phyloP scores from a whole-genome alignment of 1,139 yeast genomes.

The Sugiyamaella novakii region DNA sequence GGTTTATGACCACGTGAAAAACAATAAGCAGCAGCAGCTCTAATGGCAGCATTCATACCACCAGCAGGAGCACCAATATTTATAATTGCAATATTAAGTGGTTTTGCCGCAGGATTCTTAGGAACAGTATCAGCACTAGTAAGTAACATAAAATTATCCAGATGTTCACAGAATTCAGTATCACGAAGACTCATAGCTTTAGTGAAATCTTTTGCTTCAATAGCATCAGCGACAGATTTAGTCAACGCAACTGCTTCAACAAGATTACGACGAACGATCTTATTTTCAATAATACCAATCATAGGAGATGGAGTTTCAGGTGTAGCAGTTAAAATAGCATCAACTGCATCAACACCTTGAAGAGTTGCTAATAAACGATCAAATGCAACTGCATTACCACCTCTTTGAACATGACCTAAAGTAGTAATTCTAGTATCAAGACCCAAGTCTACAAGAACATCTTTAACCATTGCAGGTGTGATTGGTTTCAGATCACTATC shows the following conservation, averaged over 20 bases:
- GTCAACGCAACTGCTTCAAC: slow-evolving; percentile 89
- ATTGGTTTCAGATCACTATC: slow-evolving; percentile 81
- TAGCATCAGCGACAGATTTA: slow-evolving; percentile 83
- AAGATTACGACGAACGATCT: slow-evolving; percentile 78
- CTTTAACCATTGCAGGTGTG: slow-evolving; percentile 74
- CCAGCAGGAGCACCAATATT: slow-evolving; percentile 98
- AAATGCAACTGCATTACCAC: slow-evolving; percentile 95
- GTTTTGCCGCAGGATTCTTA: slow-evolving; percentile 44
- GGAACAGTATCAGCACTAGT: slow-evolving; percentile 65
- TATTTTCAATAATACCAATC: slow-evolving; percentile 87
- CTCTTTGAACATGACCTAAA: slow-evolving; percentile 96
- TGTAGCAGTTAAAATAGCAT: slow-evolving; percentile 83
- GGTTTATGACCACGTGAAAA: slow-evolving; percentile 87
- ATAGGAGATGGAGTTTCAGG: slow-evolving; percentile 94
- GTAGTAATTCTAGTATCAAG: slow-evolving; percentile 94
- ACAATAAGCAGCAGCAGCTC: slow-evolving; percentile 90
- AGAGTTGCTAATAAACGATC: slow-evolving; percentile 89
- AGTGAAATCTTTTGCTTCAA: slow-evolving; percentile 73
- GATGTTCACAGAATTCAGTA: slow-evolving; percentile 80
- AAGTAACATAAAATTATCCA: slow-evolving; percentile 68
- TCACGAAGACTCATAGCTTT: slow-evolving; percentile 87
- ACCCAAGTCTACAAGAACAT: slow-evolving; percentile 78
- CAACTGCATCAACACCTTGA: slow-evolving; percentile 97
- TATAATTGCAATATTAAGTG: slow-evolving; percentile 72
- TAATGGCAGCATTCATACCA: slow-evolving; percentile 89